Percentiles rank a stretch among this genome's conserved stretches.
Evolutionary conservation across 768 basidiomycete genomes (phyloP).

Genomic region (Rhodotorula diobovata): DNA sequence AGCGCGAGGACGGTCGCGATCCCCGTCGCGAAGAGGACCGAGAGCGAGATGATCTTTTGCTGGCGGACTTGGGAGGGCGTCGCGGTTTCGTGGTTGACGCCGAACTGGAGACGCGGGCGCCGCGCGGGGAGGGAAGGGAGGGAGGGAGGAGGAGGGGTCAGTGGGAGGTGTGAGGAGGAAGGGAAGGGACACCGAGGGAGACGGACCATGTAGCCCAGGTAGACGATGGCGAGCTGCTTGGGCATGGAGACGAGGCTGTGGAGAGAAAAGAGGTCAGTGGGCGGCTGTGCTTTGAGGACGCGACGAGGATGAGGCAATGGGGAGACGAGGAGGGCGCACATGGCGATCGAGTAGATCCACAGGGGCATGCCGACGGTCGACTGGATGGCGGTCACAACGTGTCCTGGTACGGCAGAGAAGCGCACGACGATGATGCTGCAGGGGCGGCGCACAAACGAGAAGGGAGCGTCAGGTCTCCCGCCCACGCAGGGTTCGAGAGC

Average conservation of each 20-base stretch:
- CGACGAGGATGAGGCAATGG: not conserved
- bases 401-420: slow-evolving; percentile 32
- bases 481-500: no score
- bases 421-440: slow-evolving; percentile 29
- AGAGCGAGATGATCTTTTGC: not conserved
- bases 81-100: not conserved
- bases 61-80: not conserved
- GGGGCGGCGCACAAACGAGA: no score
- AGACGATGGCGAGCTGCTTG: slow-evolving; percentile 35
- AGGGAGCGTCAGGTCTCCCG: no score
- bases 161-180: no score
- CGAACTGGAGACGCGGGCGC: not conserved
- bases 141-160: not conserved
- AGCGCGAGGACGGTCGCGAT: slow-evolving; percentile 1
- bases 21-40: slow-evolving; percentile 3
- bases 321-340: not conserved
- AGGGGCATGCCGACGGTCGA: slow-evolving; percentile 33
- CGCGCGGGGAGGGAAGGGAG: not conserved
- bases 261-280: not conserved
- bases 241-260: slow-evolving; percentile 25
- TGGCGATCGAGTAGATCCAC: slow-evolving; percentile 26
- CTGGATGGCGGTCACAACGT: slow-evolving; percentile 40
- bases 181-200: no score
- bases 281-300: not conserved
- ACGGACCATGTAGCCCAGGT: slow-evolving; percentile 11